phyloP scores from a whole-genome alignment of 1,139 yeast genomes.

The Pichia sp. region DNA sequence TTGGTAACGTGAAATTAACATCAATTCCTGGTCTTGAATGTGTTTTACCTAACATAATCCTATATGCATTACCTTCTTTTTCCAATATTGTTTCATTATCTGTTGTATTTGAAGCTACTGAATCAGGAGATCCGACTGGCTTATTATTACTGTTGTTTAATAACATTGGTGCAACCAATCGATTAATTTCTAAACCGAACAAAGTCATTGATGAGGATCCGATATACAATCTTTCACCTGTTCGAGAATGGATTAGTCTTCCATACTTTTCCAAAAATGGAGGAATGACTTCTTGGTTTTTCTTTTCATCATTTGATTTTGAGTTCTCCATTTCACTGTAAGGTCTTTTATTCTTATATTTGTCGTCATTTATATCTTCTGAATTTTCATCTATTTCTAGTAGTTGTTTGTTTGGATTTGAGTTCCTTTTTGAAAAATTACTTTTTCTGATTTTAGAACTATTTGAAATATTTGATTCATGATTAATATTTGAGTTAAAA shows the following conservation, averaged over 20 bases:
- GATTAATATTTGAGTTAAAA: too few relatives aligned
- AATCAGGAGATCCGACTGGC: constrained; percentile 12
- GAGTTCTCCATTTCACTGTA: too few relatives aligned
- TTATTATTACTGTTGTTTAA: constrained; percentile 5
- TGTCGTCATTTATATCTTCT: too few relatives aligned
- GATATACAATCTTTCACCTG: constrained; percentile 68
- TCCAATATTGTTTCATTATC: constrained; percentile 42
- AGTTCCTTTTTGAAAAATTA: too few relatives aligned
- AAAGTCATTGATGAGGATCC: constrained; percentile 80
- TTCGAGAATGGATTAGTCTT: constrained; percentile 61
- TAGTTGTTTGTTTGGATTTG: too few relatives aligned
- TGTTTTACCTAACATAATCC: constrained; percentile 61
- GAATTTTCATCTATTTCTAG: too few relatives aligned
- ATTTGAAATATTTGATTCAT: too few relatives aligned
- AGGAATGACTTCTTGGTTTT: constrained; percentile 30
- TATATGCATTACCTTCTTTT: constrained; percentile 70
- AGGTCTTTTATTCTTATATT: too few relatives aligned
- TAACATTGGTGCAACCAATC: constrained; percentile 38
- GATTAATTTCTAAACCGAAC: constrained; percentile 70
- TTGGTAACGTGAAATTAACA: constrained; percentile 65
- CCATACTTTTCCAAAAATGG: constrained; percentile 69
- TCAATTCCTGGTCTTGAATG: constrained; percentile 62
- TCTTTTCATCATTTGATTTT: constrained; percentile 3
- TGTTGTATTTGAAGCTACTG: constrained; percentile 1
- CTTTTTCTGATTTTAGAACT: too few relatives aligned